Evolutionary conservation across 2,329 filamentous ascomycete species (phyloP).

Genomic region (Verticillium zaregamsianum): DNA sequence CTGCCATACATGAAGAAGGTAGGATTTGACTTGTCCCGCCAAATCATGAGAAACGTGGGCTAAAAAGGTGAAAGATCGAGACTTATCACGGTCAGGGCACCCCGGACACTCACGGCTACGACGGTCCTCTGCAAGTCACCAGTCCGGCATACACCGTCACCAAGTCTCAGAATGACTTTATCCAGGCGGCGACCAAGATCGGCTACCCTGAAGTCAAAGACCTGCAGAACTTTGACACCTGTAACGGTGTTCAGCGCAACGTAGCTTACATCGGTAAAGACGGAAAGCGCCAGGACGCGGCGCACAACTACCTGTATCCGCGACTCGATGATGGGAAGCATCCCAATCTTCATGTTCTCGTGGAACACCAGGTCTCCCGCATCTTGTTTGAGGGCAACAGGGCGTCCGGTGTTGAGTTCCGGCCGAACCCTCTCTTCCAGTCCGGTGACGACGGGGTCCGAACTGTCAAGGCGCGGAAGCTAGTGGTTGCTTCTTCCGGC

Average conservation of each 20-base stretch:
- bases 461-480: conserved; percentile 46
- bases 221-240: conserved; percentile 43
- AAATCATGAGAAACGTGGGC: not conserved
- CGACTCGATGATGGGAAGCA: conserved; percentile 39
- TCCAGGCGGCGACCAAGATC: conserved; percentile 39
- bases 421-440: conserved; percentile 39
- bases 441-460: conserved; percentile 21
- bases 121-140: conserved; percentile 53
- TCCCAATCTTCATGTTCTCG: conserved; percentile 50
- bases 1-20: conserved; percentile 26
- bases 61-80: conserved; percentile 36
- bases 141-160: conserved; percentile 40
- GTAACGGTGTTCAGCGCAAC: conserved; percentile 32
- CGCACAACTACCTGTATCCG: conserved; percentile 50
- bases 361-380: conserved; percentile 41
- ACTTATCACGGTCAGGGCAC: conserved; percentile 47
- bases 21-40: not conserved
- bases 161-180: conserved; percentile 40
- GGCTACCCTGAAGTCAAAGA: conserved; percentile 51
- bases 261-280: conserved; percentile 44
- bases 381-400: conserved; percentile 50
- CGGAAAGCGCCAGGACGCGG: conserved; percentile 54
- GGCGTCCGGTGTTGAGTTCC: conserved; percentile 54
- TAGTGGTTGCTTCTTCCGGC: conserved; percentile 46
- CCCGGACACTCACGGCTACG: conserved; percentile 42